These are phyloP conservation scores for Phytophthora podocarpi DNA, from an alignment of 352 stramenopile species.

Conservation along the genomic window DNA sequence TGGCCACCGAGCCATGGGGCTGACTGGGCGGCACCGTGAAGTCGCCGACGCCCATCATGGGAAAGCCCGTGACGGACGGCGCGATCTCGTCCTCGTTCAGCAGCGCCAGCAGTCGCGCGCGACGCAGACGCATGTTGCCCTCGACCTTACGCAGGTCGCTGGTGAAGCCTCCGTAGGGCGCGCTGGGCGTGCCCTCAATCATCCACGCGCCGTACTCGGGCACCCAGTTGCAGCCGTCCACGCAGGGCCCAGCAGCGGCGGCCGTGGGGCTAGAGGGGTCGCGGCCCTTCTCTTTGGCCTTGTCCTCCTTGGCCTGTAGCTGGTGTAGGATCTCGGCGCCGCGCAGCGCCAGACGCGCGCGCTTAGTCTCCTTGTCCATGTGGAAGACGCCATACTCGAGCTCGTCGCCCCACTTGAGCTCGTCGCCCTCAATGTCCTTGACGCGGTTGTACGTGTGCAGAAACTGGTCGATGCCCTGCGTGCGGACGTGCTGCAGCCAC, in stretches of 20 bases:
- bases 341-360: conserved; percentile 90
- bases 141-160: conserved; percentile 96
- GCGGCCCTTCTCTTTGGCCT: conserved; percentile 39
- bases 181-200: conserved; percentile 97
- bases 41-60: conserved; percentile 95
- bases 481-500: conserved; percentile 95
- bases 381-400: conserved; percentile 99
- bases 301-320: conserved; percentile 90
- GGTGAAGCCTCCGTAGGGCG: conserved; percentile 95
- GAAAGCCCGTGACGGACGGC: conserved; percentile 96
- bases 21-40: conserved; percentile 84
- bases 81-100: conserved; percentile 96
- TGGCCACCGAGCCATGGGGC: conserved; percentile 79
- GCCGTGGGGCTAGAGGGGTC: conserved; percentile 16
- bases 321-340: conserved; percentile 95
- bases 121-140: conserved; percentile 96
- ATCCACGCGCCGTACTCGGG: conserved; percentile 99
- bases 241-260: conserved; percentile 25
- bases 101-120: conserved; percentile 93
- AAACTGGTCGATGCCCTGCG: conserved; percentile 97
- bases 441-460: conserved; percentile 96
- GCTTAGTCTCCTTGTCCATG: conserved; percentile 88
- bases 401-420: conserved; percentile 98
- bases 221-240: conserved; percentile 97
- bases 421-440: conserved; percentile 95